Conservation (phyloP, 495 filamentous ascomycete species). For the Hyphodiscus hymeniophilus region DNA sequence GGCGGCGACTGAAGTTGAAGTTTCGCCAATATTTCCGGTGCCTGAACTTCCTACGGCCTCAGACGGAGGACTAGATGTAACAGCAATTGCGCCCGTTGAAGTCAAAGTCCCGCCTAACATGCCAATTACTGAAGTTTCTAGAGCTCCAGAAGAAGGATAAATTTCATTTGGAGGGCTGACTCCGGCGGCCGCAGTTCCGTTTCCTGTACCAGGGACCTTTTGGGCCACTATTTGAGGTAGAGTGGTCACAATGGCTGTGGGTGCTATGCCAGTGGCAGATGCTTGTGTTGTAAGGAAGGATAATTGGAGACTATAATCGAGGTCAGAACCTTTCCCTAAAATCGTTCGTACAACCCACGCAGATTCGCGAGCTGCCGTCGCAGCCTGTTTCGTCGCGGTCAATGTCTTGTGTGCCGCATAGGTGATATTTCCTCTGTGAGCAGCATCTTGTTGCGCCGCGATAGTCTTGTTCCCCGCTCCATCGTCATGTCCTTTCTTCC, state of each 20-base stretch:
- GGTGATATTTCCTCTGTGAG: conserved; percentile 8
- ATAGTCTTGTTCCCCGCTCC: conserved; percentile 9
- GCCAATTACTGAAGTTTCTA: too few relatives aligned
- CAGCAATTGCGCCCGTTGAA: background rate
- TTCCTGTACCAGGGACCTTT: conserved; percentile 16
- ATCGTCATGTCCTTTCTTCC: background rate
- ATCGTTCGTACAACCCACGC: background rate
- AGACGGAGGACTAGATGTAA: background rate
- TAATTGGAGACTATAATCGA: conserved; percentile 19
- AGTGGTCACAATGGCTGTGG: conserved; percentile 34
- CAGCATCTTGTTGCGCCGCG: conserved; percentile 10
- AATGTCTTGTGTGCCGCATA: conserved; percentile 4
- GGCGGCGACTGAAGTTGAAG: conserved; percentile 1
- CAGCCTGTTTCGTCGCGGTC: conserved; percentile 5
- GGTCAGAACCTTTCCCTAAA: conserved; percentile 2
- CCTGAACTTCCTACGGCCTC: background rate
- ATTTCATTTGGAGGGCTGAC: too few relatives aligned
- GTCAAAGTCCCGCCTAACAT: too few relatives aligned
- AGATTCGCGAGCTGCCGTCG: background rate
- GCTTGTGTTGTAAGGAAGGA: conserved; percentile 33
- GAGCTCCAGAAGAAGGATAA: too few relatives aligned
- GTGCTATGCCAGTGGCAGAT: conserved; percentile 24
- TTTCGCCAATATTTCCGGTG: background rate
- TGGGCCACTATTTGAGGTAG: conserved; percentile 33
- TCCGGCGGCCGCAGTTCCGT: conserved; percentile 11